A percentile compares a stretch with the other conserved stretches of the same genome.
Conservation (phyloP, 306 rosid species). For the Neltuma alba region DNA sequence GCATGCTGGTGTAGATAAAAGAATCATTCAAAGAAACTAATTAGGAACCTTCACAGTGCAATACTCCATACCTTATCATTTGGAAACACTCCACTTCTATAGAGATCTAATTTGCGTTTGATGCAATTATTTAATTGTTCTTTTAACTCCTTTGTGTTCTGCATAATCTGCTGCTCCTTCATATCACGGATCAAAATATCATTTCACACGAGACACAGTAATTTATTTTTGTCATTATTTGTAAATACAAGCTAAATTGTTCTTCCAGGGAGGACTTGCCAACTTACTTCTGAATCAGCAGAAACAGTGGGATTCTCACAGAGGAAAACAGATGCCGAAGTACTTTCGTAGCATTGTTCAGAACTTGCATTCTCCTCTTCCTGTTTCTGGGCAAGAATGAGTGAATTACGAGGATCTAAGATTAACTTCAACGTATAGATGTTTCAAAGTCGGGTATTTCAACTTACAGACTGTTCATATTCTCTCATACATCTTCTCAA, state of each 20-base stretch:
- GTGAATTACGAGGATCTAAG: background rate
- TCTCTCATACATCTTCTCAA: conserved; percentile 32
- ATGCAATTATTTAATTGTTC: conserved; percentile 26
- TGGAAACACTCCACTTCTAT: conserved; percentile 32
- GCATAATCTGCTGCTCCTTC: conserved; percentile 35
- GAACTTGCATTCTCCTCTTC: conserved; percentile 30
- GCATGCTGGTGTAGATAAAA: background rate
- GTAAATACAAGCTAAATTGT: background rate
- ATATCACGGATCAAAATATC: background rate
- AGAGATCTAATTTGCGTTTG: conserved; percentile 33
- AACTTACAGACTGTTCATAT: conserved; percentile 41
- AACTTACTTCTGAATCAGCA: conserved; percentile 32
- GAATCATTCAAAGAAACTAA: background rate
- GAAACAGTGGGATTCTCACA: conserved; percentile 7
- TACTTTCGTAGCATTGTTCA: background rate
- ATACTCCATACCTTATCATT: conserved; percentile 25
- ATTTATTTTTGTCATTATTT: too few relatives aligned
- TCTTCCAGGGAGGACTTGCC: background rate
- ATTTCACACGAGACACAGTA: background rate
- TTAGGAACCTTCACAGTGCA: background rate
- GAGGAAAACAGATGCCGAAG: conserved; percentile 27
- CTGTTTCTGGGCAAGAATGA: conserved; percentile 23
- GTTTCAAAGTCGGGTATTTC: background rate
- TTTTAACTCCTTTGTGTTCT: conserved; percentile 50
- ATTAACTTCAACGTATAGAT: background rate